Evolutionary conservation across 306 rosid genomes (phyloP), one percentile per base, ranked within the genome.

Genomic region (Vigna unguiculata): DNA sequence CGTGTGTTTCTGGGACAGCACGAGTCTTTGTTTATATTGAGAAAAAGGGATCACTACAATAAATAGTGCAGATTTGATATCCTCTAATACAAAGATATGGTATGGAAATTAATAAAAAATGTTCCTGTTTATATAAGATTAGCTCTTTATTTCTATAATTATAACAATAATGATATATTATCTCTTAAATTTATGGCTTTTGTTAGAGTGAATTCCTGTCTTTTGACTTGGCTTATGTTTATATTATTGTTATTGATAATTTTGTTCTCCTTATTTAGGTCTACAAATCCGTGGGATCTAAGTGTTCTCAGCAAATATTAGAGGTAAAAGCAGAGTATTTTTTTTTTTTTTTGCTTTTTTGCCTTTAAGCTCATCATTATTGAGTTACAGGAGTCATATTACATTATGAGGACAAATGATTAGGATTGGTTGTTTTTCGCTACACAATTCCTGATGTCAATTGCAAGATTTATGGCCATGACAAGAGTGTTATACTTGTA

Each of bases 231-330:
- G 36, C 41, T 74, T 38, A 17, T 63, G 51, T 20, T 40, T 59
- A 70, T 17, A 34, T 67, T 30, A 21, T 75, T 63, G 40, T 67
- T 30, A 28, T 75, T 63, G 40, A 55, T 77, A 34, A 21, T 59
- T 64, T 63, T 69, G 47, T 69, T 22, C 52, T 77, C 28, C 52
- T 77, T 19, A 49, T 53, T 16, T 61, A 94, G 97, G 96, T 95
- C 17, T 95, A 92, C 90, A 95, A 95, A 79, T 87, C 96, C 53
- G 71, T 84, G 60, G 95, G 86, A 71, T 85, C 89, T 16, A 85
- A 87, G 84, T 85, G 85, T 83, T 92, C 93, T 76, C 85, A 84
- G 65, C 97, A 95, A 87, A 67, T 83, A 34, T 64, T 92, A 80
- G 90, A 95, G 97, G 96, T 93, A 82, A 76, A 20, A 59, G 11